A percentile compares a stretch with the other conserved stretches of the same genome.
phyloP scores from a whole-genome alignment of 1,139 yeast species.

The Debaryomycetaceae sp. region DNA sequence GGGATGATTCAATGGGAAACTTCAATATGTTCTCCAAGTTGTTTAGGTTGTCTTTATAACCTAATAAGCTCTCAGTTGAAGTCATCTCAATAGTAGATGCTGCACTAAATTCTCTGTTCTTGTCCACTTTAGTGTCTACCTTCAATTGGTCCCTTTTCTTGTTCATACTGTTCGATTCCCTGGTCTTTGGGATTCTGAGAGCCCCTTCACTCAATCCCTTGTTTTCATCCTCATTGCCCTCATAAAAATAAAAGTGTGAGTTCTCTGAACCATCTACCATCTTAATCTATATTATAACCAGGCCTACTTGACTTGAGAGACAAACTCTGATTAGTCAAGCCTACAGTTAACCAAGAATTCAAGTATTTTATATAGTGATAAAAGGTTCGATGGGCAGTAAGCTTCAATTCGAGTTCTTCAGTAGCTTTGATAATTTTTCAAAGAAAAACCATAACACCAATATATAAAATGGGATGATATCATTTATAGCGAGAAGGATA shows the following conservation, averaged over 20 bases:
- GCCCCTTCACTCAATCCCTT: background rate
- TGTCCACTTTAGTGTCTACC: background rate
- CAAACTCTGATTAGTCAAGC: background rate
- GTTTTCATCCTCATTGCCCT: background rate
- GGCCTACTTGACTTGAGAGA: background rate
- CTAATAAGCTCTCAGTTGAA: background rate
- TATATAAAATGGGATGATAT: background rate
- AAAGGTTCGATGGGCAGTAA: background rate
- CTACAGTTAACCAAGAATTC: background rate
- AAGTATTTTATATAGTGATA: no score
- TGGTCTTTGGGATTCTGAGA: background rate
- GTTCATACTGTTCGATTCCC: background rate
- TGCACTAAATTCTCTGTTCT: background rate
- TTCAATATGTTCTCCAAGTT: constrained; percentile 30
- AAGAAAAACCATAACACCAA: background rate
- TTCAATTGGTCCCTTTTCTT: background rate
- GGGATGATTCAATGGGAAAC: constrained; percentile 78
- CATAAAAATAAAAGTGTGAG: background rate
- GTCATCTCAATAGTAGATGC: background rate
- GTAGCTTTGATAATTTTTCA: background rate
- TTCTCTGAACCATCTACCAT: background rate
- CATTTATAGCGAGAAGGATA: no score
- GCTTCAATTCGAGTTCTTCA: background rate
- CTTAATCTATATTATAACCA: background rate
- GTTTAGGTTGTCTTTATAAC: background rate